Evolutionary conservation across 306 rosid species (phyloP), one percentile per base, ranked within the genome.

Genomic region (Rubus idaeus): DNA sequence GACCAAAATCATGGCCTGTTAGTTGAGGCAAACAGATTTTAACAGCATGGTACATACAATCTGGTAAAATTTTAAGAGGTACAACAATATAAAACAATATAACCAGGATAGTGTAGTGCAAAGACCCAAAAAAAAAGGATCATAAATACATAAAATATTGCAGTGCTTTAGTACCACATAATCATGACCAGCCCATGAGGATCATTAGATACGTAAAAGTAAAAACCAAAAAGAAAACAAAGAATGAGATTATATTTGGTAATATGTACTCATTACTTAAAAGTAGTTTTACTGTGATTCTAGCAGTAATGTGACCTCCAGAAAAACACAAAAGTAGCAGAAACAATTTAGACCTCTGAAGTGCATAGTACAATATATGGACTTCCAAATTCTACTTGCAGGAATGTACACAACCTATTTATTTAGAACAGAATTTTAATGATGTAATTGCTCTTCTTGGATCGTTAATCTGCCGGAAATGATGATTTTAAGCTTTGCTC

Each of bases 401-500:
- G 41, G 12, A 61, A 61, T 61, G 41, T 26, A 35, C 16, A 13
- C 67, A 10, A 2, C 16, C 5, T 3, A 23, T 21, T 8, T 21
- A 3, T 21, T 8, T 3, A 3, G 14, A 42, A 74, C n/a, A 73
- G 70, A 76, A 30, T 2, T 30, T 30, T 30, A 30, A 30, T 30
- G 35, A 30, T 30, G 35, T 30, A 30, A 30, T 30, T 30, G 35
- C 35, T 30, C 35, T 30, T 30, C 35, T 30, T 30, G 35, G 35
- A 30, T 30, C 35, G 35, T 30, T 30, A 30, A 30, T 30, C 35
- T 30, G 35, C 35, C 35, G 35, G 2, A 30, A 30, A 30, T 30
- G 47, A 74, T 74, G 49, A 56, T 67, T 17, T 70, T 35, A 63
- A 70, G 70, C 81, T 47, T 30, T 20, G 21, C 55, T 82, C 80